Conservation (phyloP, 768 basidiomycete species). For the Xerocomus brunneocitrinus region DNA sequence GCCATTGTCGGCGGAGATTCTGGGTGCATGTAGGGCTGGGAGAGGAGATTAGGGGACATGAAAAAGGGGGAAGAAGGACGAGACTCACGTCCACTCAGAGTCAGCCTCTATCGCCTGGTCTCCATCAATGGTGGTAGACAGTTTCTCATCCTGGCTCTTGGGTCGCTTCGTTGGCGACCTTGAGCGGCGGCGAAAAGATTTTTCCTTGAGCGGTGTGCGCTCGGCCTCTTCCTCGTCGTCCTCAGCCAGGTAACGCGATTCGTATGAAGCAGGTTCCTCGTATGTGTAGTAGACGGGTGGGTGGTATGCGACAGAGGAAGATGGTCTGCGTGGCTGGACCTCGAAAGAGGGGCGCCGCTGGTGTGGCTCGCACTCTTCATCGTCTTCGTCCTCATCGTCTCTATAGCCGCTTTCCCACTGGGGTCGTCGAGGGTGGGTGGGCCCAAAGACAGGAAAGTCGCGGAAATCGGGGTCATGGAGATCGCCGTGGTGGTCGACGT, state of each 20-base stretch:
- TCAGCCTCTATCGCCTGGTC: constrained; percentile 17
- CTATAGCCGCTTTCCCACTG: constrained; percentile 33
- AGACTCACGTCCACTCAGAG: constrained; percentile 33
- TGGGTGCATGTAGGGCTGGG: constrained; percentile 55
- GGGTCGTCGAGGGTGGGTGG: constrained; percentile 24
- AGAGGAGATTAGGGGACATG: background rate
- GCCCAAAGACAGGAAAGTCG: constrained; percentile 47
- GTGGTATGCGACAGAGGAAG: constrained; percentile 20
- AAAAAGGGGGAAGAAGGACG: background rate
- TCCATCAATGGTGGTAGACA: background rate
- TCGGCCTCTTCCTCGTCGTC: constrained; percentile 27
- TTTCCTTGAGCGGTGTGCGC: constrained; percentile 27
- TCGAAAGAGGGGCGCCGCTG: constrained; percentile 18
- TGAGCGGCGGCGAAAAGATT: constrained; percentile 9
- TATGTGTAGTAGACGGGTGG: constrained; percentile 22
- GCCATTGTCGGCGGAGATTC: constrained; percentile 54
- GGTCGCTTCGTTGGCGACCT: constrained; percentile 19
- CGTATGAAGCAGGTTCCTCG: constrained; percentile 30
- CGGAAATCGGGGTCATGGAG: constrained; percentile 67
- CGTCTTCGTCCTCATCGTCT: constrained; percentile 30
- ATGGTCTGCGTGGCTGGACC: constrained; percentile 19
- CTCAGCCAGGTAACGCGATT: constrained; percentile 24
- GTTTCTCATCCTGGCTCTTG: constrained; percentile 21
- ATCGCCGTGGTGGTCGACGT: constrained; percentile 58
- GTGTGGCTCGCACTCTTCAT: constrained; percentile 23